Evolutionary conservation across 257 asterid genomes (phyloP), one percentile per base, ranked within the genome.

Genomic region (Solanum gandarillasii): DNA sequence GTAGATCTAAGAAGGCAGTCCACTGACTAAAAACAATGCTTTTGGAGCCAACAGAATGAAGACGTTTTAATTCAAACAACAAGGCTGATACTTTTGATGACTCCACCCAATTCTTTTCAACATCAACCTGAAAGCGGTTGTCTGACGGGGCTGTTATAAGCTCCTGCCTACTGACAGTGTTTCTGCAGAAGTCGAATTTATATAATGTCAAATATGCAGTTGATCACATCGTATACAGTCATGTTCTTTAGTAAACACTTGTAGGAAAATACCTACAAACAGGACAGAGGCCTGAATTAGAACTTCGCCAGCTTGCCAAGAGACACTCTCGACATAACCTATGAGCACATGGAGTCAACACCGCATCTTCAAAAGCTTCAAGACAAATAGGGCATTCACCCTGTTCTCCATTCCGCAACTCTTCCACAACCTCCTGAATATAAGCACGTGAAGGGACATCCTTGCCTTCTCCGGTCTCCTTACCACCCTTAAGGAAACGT

Each of bases 331-430:
- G 94, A 92, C 99, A 97, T 86, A 97, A 90, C 27, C 93, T 91
- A 91, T 97, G 99, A 90, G 99, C 99, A 93, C 99, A 97, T 86
- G 99, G 98, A 67, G 99, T 97, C 93, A 97, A 91, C 86, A 95
- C 98, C 83, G 99, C 95, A 93, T 97, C 99, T 95, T 97, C 99
- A 91, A 93, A 97, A 88, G 97, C 98, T 91, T 97, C 99, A 65
- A 97, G 94, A 94, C 99, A 97, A 87, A 97, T 95, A 31, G 99
- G 99, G 89, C 99, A 97, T 90, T 97, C 98, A 88, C 98, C 99
- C 84, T 91, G 94, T 90, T 95, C 98, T 86, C 98, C 98, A 87
- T 93, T 95, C 86, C 95, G 93, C 82, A 97, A 88, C 92, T 95
- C 98, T 27, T 94, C 98, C 89, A 97, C 94, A 62, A 97, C 98